These are phyloP conservation scores for Erodium texanum DNA, from an alignment of 441 rosid genomes.

Conservation along the genomic window DNA sequence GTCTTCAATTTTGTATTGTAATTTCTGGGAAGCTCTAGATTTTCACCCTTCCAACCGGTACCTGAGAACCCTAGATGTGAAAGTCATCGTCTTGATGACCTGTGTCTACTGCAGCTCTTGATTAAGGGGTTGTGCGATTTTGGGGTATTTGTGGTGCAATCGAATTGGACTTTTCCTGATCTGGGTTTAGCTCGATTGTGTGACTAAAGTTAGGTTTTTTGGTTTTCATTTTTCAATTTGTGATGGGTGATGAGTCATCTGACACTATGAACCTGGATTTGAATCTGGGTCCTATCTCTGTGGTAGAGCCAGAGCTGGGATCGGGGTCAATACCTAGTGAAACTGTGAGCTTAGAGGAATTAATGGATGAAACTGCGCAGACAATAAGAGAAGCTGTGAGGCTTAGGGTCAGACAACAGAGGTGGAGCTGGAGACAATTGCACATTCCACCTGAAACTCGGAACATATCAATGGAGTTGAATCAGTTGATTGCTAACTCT, in stretches of 20 bases:
- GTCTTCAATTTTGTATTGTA: background rate
- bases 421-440: slow-evolving; percentile 52
- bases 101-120: slow-evolving; percentile 3
- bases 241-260: slow-evolving; percentile 65
- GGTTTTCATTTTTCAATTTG: slow-evolving; percentile 10
- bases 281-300: slow-evolving; percentile 83
- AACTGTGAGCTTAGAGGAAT: slow-evolving; percentile 51
- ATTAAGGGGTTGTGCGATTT: no score
- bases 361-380: slow-evolving; percentile 34
- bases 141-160: background rate
- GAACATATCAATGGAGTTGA: slow-evolving; percentile 47
- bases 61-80: background rate
- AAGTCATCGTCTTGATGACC: slow-evolving; percentile 14
- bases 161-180: background rate
- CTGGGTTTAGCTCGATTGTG: background rate
- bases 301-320: slow-evolving; percentile 24
- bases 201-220: slow-evolving; percentile 6
- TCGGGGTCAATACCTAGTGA: slow-evolving; percentile 39
- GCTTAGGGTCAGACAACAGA: slow-evolving; percentile 26
- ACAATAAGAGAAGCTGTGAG: slow-evolving; percentile 52
- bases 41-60: background rate
- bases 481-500: slow-evolving; percentile 44
- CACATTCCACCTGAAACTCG: slow-evolving; percentile 39
- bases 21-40: background rate
- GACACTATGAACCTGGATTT: slow-evolving; percentile 92